Base-by-base conservation (phyloP, 192 early-diverging fungal species). In the Coemansia sp. region DNA sequence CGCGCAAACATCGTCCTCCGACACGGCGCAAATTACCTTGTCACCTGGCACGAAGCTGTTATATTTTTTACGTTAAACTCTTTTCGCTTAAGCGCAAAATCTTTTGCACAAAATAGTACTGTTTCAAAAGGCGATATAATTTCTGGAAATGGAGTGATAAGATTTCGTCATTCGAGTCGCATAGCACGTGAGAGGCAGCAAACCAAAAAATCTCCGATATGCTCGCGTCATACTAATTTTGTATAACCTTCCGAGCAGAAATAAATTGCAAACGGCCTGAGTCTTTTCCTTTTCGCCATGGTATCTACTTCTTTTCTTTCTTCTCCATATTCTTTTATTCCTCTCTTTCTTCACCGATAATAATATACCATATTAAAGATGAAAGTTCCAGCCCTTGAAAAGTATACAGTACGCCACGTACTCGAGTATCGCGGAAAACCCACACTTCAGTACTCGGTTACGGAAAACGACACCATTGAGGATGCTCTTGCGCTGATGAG, bases 391-490 rank as follows among this genome's bases (percentile, higher is more conserved):
- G 69, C 68, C 35, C 35, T 81, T 20, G 69, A 63, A 45, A 64
- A 68, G 23, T 81, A 69, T 51, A 72, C 78, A 0, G 78, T 81
- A 28, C 59, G 66, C 33, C 66, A 81, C 28, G 72, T 81, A 34
- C 72, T 81, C 42, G 63, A 71, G 46, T 74, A 74, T 49, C 78
- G 78, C 18, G 66, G 69, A 20, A 64, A 68, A 20, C 69, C 78
- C 8, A 62, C 37, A 62, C 69, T 81, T 20, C 57, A 65, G 51
- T 53, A 72, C 60, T 68, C 61, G 28, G 29, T 77, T 25, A 39
- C 37, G 23, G 68, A 73, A 12, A 30, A 20, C 25, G 49, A 52
- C 40, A 74, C 70, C 1, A 39, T 82, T 10, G 67, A 74, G 40
- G 61, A 64, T 2, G 70, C 79, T 0, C 63, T 82, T 28, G 25